Conservation (phyloP, 805 yeast genomes). For the Zygosaccharomyces kombuchaensis region DNA sequence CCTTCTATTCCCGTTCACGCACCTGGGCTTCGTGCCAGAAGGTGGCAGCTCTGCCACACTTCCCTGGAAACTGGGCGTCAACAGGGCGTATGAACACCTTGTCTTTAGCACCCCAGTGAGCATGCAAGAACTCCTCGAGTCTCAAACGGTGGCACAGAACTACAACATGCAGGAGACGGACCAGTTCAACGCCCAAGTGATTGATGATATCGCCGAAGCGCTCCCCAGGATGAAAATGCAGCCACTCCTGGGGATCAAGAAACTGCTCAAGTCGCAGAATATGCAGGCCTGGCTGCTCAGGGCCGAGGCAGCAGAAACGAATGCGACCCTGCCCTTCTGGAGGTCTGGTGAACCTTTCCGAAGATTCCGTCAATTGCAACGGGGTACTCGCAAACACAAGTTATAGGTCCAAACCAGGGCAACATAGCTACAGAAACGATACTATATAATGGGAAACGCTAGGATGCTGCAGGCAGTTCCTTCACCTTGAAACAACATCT, state of each 20-base stretch:
- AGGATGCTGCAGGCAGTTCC: too few species aligned
- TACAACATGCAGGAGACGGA: conserved; percentile 43
- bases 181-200: conserved; percentile 44
- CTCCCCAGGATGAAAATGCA: conserved; percentile 30
- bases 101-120: conserved; percentile 61
- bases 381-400: conserved; percentile 17
- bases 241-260: conserved; percentile 42
- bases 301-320: conserved; percentile 22
- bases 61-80: conserved; percentile 65
- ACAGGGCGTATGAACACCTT: conserved; percentile 68
- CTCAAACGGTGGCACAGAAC: conserved; percentile 60
- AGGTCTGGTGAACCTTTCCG: conserved; percentile 23
- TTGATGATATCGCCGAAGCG: conserved; percentile 38
- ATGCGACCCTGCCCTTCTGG: conserved; percentile 28
- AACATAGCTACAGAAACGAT: background rate
- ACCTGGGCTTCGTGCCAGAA: conserved; percentile 77
- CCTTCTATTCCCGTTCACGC: conserved; percentile 71
- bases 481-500: too few species aligned
- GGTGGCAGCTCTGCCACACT: conserved; percentile 70
- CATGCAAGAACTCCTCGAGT: conserved; percentile 47
- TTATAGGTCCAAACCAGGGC: conserved; percentile 5
- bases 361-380: conserved; percentile 20
- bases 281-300: conserved; percentile 7
- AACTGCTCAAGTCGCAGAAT: conserved; percentile 28
- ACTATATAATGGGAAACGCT: background rate